phyloP scores from a whole-genome alignment of 768 basidiomycete genomes.

The Collybia nuda region DNA sequence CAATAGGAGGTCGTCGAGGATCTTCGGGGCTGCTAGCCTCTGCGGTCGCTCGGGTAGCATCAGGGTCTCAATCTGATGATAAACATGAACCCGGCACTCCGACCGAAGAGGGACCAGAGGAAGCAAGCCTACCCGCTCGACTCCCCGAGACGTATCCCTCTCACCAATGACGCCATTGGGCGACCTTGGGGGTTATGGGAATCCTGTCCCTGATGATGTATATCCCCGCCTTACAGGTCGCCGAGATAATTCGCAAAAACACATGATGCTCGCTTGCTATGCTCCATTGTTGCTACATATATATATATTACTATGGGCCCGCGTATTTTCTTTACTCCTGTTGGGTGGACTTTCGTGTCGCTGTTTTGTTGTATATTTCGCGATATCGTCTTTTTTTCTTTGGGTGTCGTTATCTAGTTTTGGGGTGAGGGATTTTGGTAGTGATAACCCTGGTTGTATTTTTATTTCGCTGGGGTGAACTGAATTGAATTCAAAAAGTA shows the following conservation, averaged over 20 bases:
- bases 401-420: no score
- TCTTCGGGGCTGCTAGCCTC: slow-evolving; percentile 2
- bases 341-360: no score
- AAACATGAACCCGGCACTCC: neutral
- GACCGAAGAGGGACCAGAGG: neutral
- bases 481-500: no score
- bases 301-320: neutral
- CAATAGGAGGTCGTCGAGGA: slow-evolving; percentile 10
- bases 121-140: neutral
- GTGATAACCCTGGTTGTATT: no score
- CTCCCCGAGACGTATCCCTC: neutral
- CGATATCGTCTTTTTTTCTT: no score
- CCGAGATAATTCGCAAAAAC: slow-evolving; percentile 2
- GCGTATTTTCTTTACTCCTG: no score
- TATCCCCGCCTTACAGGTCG: slow-evolving; percentile 1
- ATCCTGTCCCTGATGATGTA: neutral
- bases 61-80: neutral
- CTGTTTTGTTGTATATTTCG: no score
- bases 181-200: slow-evolving; percentile 1
- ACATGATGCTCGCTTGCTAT: no score
- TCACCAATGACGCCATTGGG: slow-evolving; percentile 3
- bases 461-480: no score
- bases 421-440: no score
- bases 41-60: slow-evolving; percentile 1
- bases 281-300: neutral